Evolutionary conservation across 1,139 yeast species (phyloP).

Genomic region (Hansenula lynferdii): DNA sequence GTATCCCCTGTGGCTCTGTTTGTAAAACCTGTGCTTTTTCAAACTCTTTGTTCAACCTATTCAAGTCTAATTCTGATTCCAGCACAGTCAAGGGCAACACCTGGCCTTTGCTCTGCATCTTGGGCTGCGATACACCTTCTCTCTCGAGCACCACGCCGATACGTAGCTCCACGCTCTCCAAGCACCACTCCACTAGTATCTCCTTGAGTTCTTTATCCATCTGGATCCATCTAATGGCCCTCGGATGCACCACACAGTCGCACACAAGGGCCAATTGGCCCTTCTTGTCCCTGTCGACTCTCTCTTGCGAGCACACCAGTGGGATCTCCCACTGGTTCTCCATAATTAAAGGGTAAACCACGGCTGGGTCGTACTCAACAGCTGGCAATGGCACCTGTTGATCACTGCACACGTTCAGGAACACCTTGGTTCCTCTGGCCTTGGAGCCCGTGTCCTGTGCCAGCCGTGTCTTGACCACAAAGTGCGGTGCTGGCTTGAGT

Average conservation of each 20-base stretch:
- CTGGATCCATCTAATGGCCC: slow-evolving; percentile 59
- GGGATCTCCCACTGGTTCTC: slow-evolving; percentile 85
- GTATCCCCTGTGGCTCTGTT: slow-evolving; percentile 13
- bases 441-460: slow-evolving; percentile 10
- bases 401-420: slow-evolving; percentile 72
- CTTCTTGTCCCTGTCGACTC: slow-evolving; percentile 58
- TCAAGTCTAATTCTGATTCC: slow-evolving; percentile 12
- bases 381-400: slow-evolving; percentile 56
- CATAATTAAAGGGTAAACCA: slow-evolving; percentile 61
- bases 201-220: slow-evolving; percentile 36
- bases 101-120: slow-evolving; percentile 60
- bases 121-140: slow-evolving; percentile 43
- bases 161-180: slow-evolving; percentile 62
- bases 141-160: slow-evolving; percentile 37
- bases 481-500: slow-evolving; percentile 62
- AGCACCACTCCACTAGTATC: slow-evolving; percentile 38
- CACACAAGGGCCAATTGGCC: slow-evolving; percentile 61
- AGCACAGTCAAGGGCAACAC: slow-evolving; percentile 28
- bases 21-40: slow-evolving; percentile 6
- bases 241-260: slow-evolving; percentile 69
- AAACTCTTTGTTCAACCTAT: slow-evolving; percentile 10
- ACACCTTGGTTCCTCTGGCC: slow-evolving; percentile 50
- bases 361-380: slow-evolving; percentile 47
- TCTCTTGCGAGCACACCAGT: slow-evolving; percentile 54
- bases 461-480: slow-evolving; percentile 59